A percentile compares a stretch with the other conserved stretches of the same genome.
Conservation (phyloP, 2,329 filamentous ascomycete genomes). For the Talaromyces pinophilus region DNA sequence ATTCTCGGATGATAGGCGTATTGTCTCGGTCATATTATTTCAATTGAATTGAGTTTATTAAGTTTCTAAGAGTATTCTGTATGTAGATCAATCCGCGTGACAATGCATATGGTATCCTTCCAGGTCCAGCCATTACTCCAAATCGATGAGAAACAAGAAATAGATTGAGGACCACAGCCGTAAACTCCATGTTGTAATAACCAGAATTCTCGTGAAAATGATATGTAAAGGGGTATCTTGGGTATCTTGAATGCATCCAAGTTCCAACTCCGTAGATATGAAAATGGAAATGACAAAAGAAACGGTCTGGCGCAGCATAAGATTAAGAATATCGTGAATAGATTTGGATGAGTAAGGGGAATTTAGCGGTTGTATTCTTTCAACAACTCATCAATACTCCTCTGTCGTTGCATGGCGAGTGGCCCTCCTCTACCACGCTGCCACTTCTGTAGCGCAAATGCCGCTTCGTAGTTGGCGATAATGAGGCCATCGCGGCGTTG, state of each 20-base stretch:
- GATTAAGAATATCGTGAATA: background rate
- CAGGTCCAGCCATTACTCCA: background rate
- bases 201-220: background rate
- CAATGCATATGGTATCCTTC: background rate
- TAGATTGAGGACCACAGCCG: background rate
- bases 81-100: background rate
- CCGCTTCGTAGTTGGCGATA: constrained; percentile 20
- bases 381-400: constrained; percentile 16
- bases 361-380: constrained; percentile 15
- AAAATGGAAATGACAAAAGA: background rate
- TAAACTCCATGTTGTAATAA: background rate
- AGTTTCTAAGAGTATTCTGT: no score
- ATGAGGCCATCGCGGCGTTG: constrained; percentile 21
- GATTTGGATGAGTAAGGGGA: background rate
- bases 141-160: background rate
- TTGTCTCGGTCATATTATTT: background rate
- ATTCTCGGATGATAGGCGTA: background rate
- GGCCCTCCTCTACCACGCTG: constrained; percentile 16
- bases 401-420: constrained; percentile 12
- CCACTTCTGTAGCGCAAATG: constrained; percentile 18
- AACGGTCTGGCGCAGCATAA: background rate
- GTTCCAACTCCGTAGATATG: background rate
- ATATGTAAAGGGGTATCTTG: background rate
- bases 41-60: background rate
- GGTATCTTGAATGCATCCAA: constrained; percentile 1